Evolutionary conservation across 2,329 filamentous ascomycete genomes (phyloP).

Genomic region (Neonectria faginata): DNA sequence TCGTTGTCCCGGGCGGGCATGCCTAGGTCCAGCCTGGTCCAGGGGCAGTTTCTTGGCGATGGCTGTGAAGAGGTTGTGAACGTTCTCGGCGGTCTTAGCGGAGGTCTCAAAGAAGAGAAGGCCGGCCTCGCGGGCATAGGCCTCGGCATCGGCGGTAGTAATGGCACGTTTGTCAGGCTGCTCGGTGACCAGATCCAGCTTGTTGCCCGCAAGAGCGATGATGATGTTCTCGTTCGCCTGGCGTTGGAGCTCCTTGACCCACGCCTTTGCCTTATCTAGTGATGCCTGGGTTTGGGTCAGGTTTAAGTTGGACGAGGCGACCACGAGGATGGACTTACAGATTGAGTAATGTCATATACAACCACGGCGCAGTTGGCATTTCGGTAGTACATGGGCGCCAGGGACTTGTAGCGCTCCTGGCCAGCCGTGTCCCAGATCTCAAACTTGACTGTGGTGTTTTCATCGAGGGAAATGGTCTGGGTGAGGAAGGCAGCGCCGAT

Average conservation of each 20-base stretch:
- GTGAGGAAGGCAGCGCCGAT: constrained; percentile 99
- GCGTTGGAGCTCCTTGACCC: constrained; percentile 98
- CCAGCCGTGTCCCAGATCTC: constrained; percentile 99
- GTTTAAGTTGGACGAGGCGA: constrained; percentile 6
- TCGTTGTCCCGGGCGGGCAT: constrained; percentile 75
- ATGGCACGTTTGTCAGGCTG: constrained; percentile 97
- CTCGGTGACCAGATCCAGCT: constrained; percentile 94
- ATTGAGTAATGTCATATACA: constrained; percentile 99
- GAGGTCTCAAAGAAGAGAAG: constrained; percentile 99
- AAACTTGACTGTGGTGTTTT: constrained; percentile 98
- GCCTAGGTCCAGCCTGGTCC: constrained; percentile 93
- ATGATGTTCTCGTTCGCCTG: constrained; percentile 99
- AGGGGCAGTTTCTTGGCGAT: constrained; percentile 98
- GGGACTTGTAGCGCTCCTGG: constrained; percentile 98
- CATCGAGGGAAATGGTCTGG: constrained; percentile 97
- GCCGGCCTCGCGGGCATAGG: constrained; percentile 92
- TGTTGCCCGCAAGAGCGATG: constrained; percentile 97
- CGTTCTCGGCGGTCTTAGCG: constrained; percentile 96
- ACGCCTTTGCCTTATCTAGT: constrained; percentile 98
- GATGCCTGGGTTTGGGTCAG: constrained; percentile 73
- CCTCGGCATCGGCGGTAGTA: constrained; percentile 87
- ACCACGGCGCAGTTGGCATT: constrained; percentile 99
- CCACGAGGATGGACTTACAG: constrained; percentile 70
- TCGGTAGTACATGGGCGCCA: constrained; percentile 99
- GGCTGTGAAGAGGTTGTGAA: constrained; percentile 93